phyloP scores from a whole-genome alignment of 1,284 basidiomycete species.

The Wallemia ichthyophaga region DNA sequence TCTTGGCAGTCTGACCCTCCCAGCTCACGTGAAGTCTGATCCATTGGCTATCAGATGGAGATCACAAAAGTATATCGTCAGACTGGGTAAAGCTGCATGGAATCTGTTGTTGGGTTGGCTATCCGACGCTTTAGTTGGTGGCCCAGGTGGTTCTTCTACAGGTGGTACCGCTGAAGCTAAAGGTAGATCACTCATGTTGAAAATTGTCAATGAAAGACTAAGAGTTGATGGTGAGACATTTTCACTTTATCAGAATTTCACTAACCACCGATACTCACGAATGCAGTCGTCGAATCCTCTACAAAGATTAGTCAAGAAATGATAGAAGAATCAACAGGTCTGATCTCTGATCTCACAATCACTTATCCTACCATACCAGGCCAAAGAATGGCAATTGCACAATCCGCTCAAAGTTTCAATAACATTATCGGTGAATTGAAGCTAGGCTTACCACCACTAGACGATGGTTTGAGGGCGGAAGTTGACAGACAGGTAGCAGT shows the following conservation, averaged over 20 bases:
- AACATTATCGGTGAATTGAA: constrained; percentile 40
- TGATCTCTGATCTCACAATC: constrained; percentile 39
- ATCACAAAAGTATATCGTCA: constrained; percentile 64
- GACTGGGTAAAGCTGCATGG: constrained; percentile 75
- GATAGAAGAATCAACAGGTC: constrained; percentile 43
- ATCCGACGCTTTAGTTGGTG: constrained; percentile 51
- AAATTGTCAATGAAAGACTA: constrained; percentile 75
- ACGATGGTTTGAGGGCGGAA: constrained; percentile 47
- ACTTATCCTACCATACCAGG: not conserved
- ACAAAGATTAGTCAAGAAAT: not conserved
- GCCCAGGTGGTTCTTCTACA: constrained; percentile 34
- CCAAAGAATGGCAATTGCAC: not conserved
- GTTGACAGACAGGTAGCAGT: constrained; percentile 30
- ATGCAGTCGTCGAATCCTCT: not conserved
- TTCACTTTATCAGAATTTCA: too few relatives aligned
- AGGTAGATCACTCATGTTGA: constrained; percentile 43
- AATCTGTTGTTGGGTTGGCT: constrained; percentile 82
- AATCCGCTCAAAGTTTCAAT: constrained; percentile 34
- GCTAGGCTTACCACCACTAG: constrained; percentile 44
- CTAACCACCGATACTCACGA: too few relatives aligned
- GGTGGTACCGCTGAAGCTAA: constrained; percentile 40
- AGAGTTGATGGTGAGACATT: constrained; percentile 56
- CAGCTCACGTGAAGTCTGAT: constrained; percentile 57
- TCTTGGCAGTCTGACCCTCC: constrained; percentile 49
- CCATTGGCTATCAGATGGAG: constrained; percentile 57